Evolutionary conservation across 2,329 filamentous ascomycete species (phyloP), one percentile per base, ranked within the genome.

Genomic region (Lasiodiplodia sp.): DNA sequence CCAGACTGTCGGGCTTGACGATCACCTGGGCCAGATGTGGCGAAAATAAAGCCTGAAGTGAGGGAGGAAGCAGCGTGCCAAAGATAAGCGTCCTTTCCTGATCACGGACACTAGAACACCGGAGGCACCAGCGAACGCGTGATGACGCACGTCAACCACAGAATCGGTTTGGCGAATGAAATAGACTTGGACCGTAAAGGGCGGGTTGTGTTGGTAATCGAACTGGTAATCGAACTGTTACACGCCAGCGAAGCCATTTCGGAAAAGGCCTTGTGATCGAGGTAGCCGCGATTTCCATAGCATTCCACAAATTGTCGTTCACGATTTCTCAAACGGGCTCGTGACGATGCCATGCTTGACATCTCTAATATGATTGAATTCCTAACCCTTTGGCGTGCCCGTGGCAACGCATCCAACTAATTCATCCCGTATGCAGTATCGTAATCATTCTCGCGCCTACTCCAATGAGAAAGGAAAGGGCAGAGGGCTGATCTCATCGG

Each of bases 51-150:
- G 37, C 31, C n/a, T 47, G n/a, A 64, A 25, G 60, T 62, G 47
- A 64, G 60, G 31, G 31, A 25, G 18, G n/a, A 47, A n/a, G n/a
- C 18, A 14, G 55, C 55, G 21, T 18, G 55, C 34, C 18, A 21
- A 28, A 49, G 44, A 52, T 64, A 16, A 44, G n/a, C 44, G 44
- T 51, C 60, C 60, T 52, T 52, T 14, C 60, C 25, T 63, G 14
- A 0, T 12, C 7, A 25, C 11, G 11, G 18, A 14, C 56, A 14
- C 12, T 5, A 38, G 23, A 47, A n/a, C n/a, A 25, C 23, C 16
- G 18, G 2, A 21, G 16, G n/a, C 16, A 47, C 18, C 23, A 31
- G 38, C 28, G 16, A 14, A 25, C 23, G 23, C 4, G 10, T 21
- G 23, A 63, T 51, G 44, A 51, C 44, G 58, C 44, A 51, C 40